phyloP scores from a whole-genome alignment of 352 stramenopile species.

The Pythium scleroteichum region DNA sequence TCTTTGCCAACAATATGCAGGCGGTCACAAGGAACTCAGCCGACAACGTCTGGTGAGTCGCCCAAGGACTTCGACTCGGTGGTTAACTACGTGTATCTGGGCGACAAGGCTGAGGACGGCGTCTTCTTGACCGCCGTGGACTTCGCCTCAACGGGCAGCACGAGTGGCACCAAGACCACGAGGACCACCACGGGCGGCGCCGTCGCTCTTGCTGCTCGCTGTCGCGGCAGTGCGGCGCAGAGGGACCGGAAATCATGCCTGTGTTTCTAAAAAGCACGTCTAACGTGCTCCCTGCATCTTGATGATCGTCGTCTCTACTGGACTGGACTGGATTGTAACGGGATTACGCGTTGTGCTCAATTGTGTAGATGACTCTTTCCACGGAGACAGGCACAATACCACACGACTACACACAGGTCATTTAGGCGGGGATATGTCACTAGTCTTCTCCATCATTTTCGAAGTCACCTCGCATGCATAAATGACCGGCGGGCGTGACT shows the following conservation, averaged over 20 bases:
- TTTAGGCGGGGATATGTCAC: conserved; percentile 12
- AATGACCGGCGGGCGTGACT: conserved; percentile 7
- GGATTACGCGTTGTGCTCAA: conserved; percentile 14
- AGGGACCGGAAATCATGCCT: no score
- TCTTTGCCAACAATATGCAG: conserved; percentile 29
- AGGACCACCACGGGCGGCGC: no score
- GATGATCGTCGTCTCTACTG: no score
- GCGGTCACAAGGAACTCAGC: conserved; percentile 28
- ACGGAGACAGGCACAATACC: no score
- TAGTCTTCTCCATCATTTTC: background rate
- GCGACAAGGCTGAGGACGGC: conserved; percentile 29
- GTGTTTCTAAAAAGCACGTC: no score
- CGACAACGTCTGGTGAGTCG: conserved; percentile 29
- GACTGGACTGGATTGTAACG: no score
- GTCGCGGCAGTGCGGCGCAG: no score
- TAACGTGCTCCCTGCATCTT: no score
- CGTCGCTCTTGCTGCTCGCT: background rate
- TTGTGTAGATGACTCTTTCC: background rate
- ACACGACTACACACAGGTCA: no score
- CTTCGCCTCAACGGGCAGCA: background rate
- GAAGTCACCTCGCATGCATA: background rate
- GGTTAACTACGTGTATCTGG: conserved; percentile 36
- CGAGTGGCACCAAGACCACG: no score
- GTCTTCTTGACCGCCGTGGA: conserved; percentile 21
- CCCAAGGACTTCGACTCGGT: conserved; percentile 32